phyloP scores from a whole-genome alignment of 108 stramenopile species.

The Skeletonema potamos region DNA sequence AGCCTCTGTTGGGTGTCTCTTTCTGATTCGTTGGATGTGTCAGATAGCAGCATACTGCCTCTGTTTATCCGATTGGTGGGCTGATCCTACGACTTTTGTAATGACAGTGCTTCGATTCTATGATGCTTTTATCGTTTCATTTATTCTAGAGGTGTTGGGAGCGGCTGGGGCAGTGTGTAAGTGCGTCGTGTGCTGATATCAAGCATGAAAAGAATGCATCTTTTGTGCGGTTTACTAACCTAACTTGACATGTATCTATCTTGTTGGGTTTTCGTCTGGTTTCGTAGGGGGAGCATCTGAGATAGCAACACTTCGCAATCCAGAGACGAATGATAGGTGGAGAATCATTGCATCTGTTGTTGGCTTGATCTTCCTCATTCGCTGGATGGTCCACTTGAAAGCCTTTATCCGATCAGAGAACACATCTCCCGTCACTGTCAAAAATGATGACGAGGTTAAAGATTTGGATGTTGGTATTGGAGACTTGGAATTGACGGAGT shows the following conservation, averaged over 20 bases:
- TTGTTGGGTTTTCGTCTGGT: too few relatives aligned
- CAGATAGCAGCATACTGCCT: conserved; percentile 12
- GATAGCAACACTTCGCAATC: conserved; percentile 19
- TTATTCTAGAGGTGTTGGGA: conserved; percentile 39
- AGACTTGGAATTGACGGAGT: neutral
- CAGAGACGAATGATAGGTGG: conserved; percentile 20
- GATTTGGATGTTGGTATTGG: neutral
- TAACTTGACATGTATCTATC: too few relatives aligned
- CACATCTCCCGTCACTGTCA: neutral
- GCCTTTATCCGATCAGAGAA: conserved; percentile 1
- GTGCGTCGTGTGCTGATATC: neutral
- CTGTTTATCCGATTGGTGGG: neutral
- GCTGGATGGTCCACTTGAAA: conserved; percentile 18
- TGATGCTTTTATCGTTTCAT: conserved; percentile 13
- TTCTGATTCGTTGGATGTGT: conserved; percentile 20
- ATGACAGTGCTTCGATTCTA: conserved; percentile 8
- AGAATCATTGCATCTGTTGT: conserved; percentile 11
- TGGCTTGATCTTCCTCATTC: conserved; percentile 19
- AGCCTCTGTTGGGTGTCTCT: neutral
- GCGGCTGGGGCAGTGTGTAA: conserved; percentile 37
- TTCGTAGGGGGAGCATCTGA: conserved; percentile 18
- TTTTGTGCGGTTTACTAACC: neutral
- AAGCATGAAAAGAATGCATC: too few relatives aligned
- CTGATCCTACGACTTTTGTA: conserved; percentile 1
- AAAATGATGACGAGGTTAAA: neutral